These are phyloP conservation scores for Calonectria ilicicola DNA, from an alignment of 2,329 filamentous ascomycete genomes.

Conservation along the genomic window DNA sequence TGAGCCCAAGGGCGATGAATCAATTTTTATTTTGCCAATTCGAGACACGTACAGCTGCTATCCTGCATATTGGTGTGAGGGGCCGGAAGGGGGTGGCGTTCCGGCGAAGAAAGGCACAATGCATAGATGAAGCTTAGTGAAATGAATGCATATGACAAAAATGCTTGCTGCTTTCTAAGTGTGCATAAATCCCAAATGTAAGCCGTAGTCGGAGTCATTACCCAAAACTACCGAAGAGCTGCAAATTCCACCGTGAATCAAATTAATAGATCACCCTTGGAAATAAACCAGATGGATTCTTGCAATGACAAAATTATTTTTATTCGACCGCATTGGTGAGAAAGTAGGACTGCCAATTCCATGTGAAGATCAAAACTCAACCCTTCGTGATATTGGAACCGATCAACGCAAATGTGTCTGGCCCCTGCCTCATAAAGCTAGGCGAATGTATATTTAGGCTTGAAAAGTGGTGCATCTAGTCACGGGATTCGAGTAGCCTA, in stretches of 20 bases:
- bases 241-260: background rate
- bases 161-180: background rate
- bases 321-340: background rate
- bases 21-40: background rate
- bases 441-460: background rate
- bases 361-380: background rate
- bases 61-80: background rate
- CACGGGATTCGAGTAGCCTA: background rate
- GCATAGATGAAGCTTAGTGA: background rate
- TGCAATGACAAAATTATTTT: background rate
- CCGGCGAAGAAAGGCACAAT: background rate
- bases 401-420: background rate
- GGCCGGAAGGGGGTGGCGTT: background rate
- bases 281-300: too few species aligned
- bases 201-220: background rate
- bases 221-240: background rate
- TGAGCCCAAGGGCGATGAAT: background rate
- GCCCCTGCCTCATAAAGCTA: background rate
- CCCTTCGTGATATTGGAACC: background rate
- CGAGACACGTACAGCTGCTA: background rate
- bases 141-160: background rate
- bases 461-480: background rate
- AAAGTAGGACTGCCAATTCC: background rate
- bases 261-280: background rate
- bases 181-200: background rate